Evolutionary conservation across 1,284 basidiomycete species (phyloP), one percentile per base, ranked within the genome.

Genomic region (Ceratobasidium sp.): DNA sequence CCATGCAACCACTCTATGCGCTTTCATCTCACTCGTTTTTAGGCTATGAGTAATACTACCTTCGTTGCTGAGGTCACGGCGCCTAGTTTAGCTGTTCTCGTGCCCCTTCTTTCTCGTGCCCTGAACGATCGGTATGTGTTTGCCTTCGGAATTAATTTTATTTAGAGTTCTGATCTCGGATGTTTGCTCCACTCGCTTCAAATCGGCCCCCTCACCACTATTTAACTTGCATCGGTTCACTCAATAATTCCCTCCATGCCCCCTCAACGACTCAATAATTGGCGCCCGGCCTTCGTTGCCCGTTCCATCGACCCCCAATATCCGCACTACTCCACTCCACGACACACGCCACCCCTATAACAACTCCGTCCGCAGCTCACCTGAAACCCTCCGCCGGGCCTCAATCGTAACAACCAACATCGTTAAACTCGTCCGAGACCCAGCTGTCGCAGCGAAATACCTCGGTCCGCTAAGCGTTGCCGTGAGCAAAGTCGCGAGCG

Each of bases 41-140:
- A 73, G 71, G 71, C 71, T 8, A 73, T 73, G 71, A 73, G 71
- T 48, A 93, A 90, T 74, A 97, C 95, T 50, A 99, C 97, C 17
- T 99, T 98, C 80, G 98, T 99, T 75, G 95, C 96, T 72, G 97
- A 99, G 84, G 96, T 99, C 79, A 98, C 94, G 44, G 93, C 95
- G 0, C 97, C 97, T 17, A 96, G 97, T 17, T 89, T 99, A 51
- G 97, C 98, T 29, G 96, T 99, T 79, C 91, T 99, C 79, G 96
- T 98, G 1, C 97, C 97, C 5, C 89, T 99, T 51, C 87, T 99
- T 72, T 88, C 91, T 71, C 95, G 98, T 81, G 97, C 96, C 7
- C 87, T 99, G 78, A 97, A 97, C 81, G 97, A 99, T 83, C 90
- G 97, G 78, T 29, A 27, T 15, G 54, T 27, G 11, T 41, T 11